Percentiles rank a stretch among this genome's conserved stretches.
phyloP scores from a whole-genome alignment of 805 yeast genomes.

The Dipodascus geniculatus region DNA sequence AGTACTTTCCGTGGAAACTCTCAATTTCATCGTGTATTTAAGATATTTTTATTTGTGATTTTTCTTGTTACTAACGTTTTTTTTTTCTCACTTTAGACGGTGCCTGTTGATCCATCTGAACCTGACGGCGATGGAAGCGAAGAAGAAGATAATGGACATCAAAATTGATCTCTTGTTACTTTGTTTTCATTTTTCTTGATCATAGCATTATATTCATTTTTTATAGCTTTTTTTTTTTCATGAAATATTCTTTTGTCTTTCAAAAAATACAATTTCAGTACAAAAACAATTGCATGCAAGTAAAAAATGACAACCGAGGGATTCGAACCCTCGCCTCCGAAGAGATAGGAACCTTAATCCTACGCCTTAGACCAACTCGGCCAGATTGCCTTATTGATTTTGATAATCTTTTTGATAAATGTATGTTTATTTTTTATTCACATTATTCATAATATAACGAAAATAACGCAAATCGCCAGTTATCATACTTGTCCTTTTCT shows the following conservation, averaged over 20 bases:
- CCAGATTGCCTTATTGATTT: too few relatives aligned
- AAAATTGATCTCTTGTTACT: not conserved
- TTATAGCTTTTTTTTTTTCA: not conserved
- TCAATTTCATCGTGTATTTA: too few relatives aligned
- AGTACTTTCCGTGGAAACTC: not conserved
- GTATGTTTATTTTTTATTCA: slow-evolving; percentile 1
- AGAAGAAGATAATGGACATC: not conserved
- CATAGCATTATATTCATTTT: not conserved
- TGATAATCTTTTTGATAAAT: not conserved
- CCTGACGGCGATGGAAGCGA: not conserved
- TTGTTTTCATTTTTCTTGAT: not conserved
- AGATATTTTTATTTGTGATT: not conserved
- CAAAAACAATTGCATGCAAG: not conserved
- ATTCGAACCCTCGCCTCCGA: too few relatives aligned
- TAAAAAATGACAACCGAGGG: too few relatives aligned
- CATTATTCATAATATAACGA: not conserved
- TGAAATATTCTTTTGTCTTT: not conserved
- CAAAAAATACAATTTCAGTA: not conserved
- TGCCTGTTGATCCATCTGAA: not conserved
- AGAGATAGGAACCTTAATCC: too few relatives aligned
- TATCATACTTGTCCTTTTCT: too few relatives aligned
- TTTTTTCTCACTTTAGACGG: not conserved
- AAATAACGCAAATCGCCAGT: not conserved
- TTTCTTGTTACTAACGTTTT: not conserved
- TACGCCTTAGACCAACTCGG: too few relatives aligned